Evolutionary conservation across 805 yeast genomes (phyloP).

Genomic region (Candida vaughaniae): DNA sequence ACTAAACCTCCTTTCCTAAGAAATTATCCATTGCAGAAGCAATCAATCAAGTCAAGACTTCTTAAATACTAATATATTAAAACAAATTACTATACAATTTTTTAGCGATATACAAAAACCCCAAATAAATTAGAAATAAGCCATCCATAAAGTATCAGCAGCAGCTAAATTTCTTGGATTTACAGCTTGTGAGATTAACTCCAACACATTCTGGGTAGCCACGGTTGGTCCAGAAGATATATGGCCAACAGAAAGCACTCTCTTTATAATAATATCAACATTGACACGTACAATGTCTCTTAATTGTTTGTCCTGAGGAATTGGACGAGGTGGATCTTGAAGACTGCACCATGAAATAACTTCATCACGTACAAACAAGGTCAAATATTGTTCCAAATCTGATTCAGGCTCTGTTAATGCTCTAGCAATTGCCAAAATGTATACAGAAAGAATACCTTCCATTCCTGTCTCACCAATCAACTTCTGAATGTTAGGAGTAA

Average conservation of each 20-base stretch:
- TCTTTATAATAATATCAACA: constrained; percentile 79
- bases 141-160: constrained; percentile 93
- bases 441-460: constrained; percentile 87
- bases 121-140: constrained; percentile 74
- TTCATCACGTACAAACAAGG: constrained; percentile 95
- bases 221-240: constrained; percentile 63
- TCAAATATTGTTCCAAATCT: constrained; percentile 85
- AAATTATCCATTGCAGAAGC: no score
- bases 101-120: no score
- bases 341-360: constrained; percentile 92
- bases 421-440: constrained; percentile 80
- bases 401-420: constrained; percentile 90
- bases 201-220: constrained; percentile 86
- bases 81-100: no score
- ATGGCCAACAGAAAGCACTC: constrained; percentile 70
- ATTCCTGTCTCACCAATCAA: constrained; percentile 91
- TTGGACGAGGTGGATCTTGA: constrained; percentile 66
- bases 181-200: constrained; percentile 90
- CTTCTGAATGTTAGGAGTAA: constrained; percentile 93
- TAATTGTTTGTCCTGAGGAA: constrained; percentile 79
- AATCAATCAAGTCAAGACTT: no score
- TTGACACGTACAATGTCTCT: constrained; percentile 85
- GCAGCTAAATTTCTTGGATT: constrained; percentile 91
- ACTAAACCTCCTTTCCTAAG: no score
- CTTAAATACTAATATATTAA: no score